Percentiles rank a stretch among this genome's conserved stretches.
Conservation (phyloP, 2,329 filamentous ascomycete species). For the Fusarium temperatum region DNA sequence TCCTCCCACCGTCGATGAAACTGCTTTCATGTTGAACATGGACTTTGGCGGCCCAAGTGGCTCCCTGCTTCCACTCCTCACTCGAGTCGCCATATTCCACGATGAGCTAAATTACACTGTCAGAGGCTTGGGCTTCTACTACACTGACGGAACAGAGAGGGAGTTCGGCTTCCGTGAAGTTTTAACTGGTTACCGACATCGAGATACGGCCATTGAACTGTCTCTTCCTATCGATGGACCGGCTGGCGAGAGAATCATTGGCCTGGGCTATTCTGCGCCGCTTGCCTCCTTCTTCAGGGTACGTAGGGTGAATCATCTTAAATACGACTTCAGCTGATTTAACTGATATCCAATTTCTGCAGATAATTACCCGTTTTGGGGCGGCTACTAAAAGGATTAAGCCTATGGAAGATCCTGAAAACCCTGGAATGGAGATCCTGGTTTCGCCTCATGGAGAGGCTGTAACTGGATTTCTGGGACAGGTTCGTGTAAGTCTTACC, state of each 20-base stretch:
- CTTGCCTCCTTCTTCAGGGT: no score
- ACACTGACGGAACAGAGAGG: neutral
- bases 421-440: neutral
- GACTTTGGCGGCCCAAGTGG: slow-evolving; percentile 2
- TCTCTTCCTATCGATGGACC: slow-evolving; percentile 4
- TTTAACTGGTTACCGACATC: no score
- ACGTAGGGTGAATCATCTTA: no score
- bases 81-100: neutral
- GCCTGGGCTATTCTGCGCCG: no score
- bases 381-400: fast-evolving
- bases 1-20: neutral
- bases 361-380: no score
- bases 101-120: neutral
- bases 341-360: no score
- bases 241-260: slow-evolving; percentile 2
- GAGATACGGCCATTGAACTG: neutral
- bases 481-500: neutral
- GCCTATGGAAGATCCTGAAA: no score
- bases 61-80: neutral
- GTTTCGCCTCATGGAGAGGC: neutral
- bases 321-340: no score
- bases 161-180: neutral
- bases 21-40: neutral
- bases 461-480: neutral
- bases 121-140: slow-evolving; percentile 4